These are phyloP conservation scores for Paraphaeosphaeria sporulosa DNA, from an alignment of 2,329 filamentous ascomycete species.

Conservation along the genomic window DNA sequence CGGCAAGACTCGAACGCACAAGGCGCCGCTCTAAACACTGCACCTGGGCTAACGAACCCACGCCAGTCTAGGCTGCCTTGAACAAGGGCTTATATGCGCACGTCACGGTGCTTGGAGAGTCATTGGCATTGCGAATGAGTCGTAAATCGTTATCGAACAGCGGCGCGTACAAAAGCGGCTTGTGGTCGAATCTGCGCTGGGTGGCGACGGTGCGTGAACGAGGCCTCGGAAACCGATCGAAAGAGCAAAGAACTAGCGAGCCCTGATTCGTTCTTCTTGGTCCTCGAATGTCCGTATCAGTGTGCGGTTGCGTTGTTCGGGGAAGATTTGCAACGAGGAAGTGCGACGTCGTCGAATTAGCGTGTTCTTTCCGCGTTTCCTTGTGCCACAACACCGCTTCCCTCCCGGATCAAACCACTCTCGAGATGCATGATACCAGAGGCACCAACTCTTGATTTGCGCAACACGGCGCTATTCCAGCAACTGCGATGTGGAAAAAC, in stretches of 20 bases:
- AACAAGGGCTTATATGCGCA: neutral
- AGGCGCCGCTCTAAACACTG: no score
- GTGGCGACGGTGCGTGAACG: neutral
- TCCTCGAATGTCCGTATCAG: neutral
- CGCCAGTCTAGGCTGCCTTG: neutral
- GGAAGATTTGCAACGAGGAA: neutral
- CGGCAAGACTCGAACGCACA: no score
- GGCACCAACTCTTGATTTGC: neutral
- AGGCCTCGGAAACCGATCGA: neutral
- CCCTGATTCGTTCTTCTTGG: neutral
- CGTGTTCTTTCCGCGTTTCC: neutral
- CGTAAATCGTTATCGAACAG: neutral
- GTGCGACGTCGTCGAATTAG: neutral
- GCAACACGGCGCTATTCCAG: no score
- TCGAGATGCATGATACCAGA: neutral
- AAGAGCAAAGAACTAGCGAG: neutral
- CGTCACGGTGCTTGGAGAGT: neutral
- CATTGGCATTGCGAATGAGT: neutral
- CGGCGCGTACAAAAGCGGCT: neutral
- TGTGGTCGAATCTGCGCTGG: neutral
- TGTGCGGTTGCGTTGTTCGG: neutral
- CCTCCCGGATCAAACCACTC: neutral
- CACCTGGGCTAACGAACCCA: neutral
- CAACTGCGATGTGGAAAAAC: no score
- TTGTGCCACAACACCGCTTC: neutral